phyloP scores from a whole-genome alignment of 345 rosid genomes.

The Ceriops tagal region DNA sequence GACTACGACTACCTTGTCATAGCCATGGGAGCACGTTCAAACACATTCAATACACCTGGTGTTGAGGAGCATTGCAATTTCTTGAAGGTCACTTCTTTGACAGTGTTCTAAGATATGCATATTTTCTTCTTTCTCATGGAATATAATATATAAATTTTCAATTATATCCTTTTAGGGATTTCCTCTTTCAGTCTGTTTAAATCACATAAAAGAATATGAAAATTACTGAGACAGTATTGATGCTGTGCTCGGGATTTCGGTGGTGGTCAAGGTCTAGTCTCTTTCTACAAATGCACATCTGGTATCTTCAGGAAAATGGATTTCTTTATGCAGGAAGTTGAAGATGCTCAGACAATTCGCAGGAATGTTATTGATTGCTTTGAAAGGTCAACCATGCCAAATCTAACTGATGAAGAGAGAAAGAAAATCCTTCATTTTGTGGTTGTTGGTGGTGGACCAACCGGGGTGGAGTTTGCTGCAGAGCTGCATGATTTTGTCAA shows the following conservation, averaged over 20 bases:
- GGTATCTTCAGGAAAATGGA: constrained; percentile 1
- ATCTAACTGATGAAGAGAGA: constrained; percentile 78
- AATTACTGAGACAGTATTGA: too few species aligned
- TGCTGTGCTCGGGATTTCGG: too few species aligned
- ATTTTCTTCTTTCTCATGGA: not conserved
- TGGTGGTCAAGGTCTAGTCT: not conserved
- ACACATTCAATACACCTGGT: constrained; percentile 95
- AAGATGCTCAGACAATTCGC: constrained; percentile 93
- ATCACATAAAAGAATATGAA: too few species aligned
- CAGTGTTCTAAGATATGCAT: not conserved
- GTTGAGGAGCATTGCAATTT: constrained; percentile 87
- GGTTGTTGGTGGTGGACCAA: constrained; percentile 98
- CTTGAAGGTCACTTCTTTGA: constrained; percentile 58
- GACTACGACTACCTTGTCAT: constrained; percentile 89
- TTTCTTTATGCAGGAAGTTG: constrained; percentile 68
- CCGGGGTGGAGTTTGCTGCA: constrained; percentile 99
- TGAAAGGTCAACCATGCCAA: constrained; percentile 92
- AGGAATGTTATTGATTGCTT: constrained; percentile 73
- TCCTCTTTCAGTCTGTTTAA: too few species aligned
- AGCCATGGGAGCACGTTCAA: constrained; percentile 92
- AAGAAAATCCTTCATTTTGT: constrained; percentile 90
- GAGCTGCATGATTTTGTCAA: constrained; percentile 89
- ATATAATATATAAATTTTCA: too few species aligned
- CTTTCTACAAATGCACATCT: not conserved
- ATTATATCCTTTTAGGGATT: too few species aligned